Base-by-base conservation (phyloP, 1,139 yeast species). In the Hansenula lynferdii region DNA sequence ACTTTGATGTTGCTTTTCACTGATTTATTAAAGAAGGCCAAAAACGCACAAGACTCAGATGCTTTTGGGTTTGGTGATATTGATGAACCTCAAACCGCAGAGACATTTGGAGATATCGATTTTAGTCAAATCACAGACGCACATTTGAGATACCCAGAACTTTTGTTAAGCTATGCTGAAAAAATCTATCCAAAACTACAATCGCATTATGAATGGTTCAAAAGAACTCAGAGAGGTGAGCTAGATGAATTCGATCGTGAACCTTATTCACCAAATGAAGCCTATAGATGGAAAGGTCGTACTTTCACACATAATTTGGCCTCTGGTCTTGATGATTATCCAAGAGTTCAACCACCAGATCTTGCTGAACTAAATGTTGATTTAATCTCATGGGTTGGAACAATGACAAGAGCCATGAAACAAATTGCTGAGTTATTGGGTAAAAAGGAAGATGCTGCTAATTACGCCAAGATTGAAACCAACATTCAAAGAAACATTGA, bases 261-360 rank as follows among this genome's bases (percentile, higher is more conserved):
- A 9, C 65, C 74, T 6, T 65, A 63, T 30, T 66, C 76, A 0
- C 53, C 61, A 8, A 71, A 69, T 35, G 94, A 85, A 55, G 85
- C 80, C 0, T 92, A 85, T 59, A 71, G 96, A 55, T 92, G 99
- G 99, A 75, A 90, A 45, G 98, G 97, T 3, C 75, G 97, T 47
- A 86, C 97, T 0, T 67, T 72, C 19, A 75, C 81, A 5, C 97
- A 86, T 56, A 85, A 96, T 56, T 68, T 92, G 41, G 94, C 98
- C 3, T 84, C 95, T 62, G 99, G 99, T 0, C 60, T 92, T 31
- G 98, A 92, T 60, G 99, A 92, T 57, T 92, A 90, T 56, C 99
- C 99, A 25, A 75, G 99, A 45, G 84, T 89, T 0, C 64, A 69
- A 27, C 80, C 77, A 10, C 92, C 94, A 1, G 96, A 87, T 58